Evolutionary conservation across 345 rosid species (phyloP), one percentile per base, ranked within the genome.

Genomic region (Camelina sativa): DNA sequence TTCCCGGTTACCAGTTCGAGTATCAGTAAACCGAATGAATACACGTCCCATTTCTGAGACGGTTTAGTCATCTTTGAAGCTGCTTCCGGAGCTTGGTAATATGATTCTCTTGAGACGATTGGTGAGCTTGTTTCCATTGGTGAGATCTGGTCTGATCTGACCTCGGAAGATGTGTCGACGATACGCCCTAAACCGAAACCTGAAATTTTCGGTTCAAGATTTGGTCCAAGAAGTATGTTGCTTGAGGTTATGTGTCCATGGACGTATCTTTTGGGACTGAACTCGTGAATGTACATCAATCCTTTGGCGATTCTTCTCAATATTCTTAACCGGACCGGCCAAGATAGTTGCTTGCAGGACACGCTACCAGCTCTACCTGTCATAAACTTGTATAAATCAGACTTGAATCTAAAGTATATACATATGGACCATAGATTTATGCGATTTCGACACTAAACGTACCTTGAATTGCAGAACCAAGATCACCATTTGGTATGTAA

Each of bases 1-100:
- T 86, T 90, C 6, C 96, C 97, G 0, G 96, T 85, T 59, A 90
- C 75, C 82, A 89, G 76, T 78, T 95, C 99, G 10, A 92, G 87
- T 53, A 92, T 62, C 6, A 89, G 82, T 81, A 92, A 84, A 63
- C 99, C 98, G n/a, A 77, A 95, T 9, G 98, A 90, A 85, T 90
- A 89, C 41, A 95, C 83, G 75, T 95, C 99, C 97, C 99, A 90
- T 75, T 92, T 95, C 81, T 95, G 97, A 15, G 99, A 89, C 61
- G 97, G 97, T 84, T 87, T 92, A 32, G 76, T 79, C 54, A 75
- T 75, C 69, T 82, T 91, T 6, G 76, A 78, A 37, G 85, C 74
- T 19, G 86, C 89, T 84, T 95, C 96, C 4, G 98, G 97, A 65
- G 97, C 90, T 74, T 86, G 96, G 75, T 92, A 88, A 62, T 85